Evolutionary conservation across 768 basidiomycete genomes (phyloP), one percentile per base, ranked within the genome.

Genomic region (Boletus rubropictus): DNA sequence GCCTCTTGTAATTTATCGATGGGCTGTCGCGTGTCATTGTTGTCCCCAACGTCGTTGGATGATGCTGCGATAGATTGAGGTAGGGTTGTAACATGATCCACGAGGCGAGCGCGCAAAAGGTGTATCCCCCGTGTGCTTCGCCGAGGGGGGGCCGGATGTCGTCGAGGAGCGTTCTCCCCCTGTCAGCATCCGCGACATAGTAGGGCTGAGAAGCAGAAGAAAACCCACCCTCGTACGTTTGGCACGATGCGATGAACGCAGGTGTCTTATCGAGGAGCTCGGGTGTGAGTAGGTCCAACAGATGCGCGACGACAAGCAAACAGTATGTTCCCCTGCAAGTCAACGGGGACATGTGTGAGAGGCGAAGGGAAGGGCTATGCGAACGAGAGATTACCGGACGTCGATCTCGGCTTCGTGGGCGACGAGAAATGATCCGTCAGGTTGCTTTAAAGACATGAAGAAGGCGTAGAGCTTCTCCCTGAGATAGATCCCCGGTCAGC

Each of bases 221-320:
- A 61, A 99, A 94, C 0, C 96, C 95, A 28, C 96, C 96, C 67
- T 99, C 96, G 69, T 95, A 98, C 0, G 94, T 98, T 64, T 98
- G 96, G 62, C 91, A 96, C 4, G 85, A 84, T 0, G 83, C 81
- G 44, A 99, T 72, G 70, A 93, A 98, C 7, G 72, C 78, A 1
- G 87, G 77, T 0, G 85, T 86, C 5, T 84, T 83, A 22, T 72
- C 68, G 4, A 93, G 74, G 33, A 99, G 82, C 48, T 89, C 91
- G 0, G 93, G 91, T 0, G 95, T 97, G 38, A 97, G 68, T 15
- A 99, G 67, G 55, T 96, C 80, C 35, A 97, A 76, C 20, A 99
- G 72, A 2, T 82, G 79, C 0, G 94, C 91, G 3, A 83, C 79
- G 2, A 83, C 82, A 11, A 99, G 77, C 1, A 97, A 79, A 62